These are phyloP conservation scores for Protomyces lactucae-debilis DNA, from an alignment of 1,139 yeast genomes.

Conservation along the genomic window DNA sequence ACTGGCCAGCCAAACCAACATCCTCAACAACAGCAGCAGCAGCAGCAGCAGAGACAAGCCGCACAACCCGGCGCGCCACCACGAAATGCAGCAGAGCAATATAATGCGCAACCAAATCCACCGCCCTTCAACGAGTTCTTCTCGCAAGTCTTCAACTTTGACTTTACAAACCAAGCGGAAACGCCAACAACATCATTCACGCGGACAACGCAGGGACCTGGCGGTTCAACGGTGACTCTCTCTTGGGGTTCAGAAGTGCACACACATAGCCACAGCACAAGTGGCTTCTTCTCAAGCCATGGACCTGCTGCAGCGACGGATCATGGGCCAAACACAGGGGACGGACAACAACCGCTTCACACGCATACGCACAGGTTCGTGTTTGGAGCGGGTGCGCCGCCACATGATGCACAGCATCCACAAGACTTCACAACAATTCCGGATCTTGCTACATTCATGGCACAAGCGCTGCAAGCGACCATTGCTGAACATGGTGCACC, in stretches of 20 bases:
- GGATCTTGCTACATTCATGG: conserved; percentile 9
- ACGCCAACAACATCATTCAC: neutral
- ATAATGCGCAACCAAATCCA: neutral
- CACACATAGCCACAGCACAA: neutral
- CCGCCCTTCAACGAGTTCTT: conserved; percentile 21
- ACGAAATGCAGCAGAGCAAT: neutral
- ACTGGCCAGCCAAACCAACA: neutral
- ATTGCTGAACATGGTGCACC: neutral
- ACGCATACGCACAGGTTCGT: neutral
- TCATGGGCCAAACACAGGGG: no score
- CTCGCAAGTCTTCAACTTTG: conserved; percentile 6
- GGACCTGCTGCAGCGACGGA: no score
- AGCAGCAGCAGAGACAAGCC: neutral
- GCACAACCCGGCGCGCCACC: neutral
- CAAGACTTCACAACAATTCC: neutral
- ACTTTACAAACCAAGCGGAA: neutral
- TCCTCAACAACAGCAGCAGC: neutral
- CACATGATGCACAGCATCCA: neutral
- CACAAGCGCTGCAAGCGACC: conserved; percentile 14
- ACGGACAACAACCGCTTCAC: no score
- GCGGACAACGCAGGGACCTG: neutral
- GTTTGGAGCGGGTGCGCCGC: neutral
- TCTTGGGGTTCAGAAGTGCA: neutral
- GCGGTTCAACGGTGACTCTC: neutral
- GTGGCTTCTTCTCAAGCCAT: no score